Conservation (phyloP, 768 basidiomycete species). For the Clitopilus passeckerianus region DNA sequence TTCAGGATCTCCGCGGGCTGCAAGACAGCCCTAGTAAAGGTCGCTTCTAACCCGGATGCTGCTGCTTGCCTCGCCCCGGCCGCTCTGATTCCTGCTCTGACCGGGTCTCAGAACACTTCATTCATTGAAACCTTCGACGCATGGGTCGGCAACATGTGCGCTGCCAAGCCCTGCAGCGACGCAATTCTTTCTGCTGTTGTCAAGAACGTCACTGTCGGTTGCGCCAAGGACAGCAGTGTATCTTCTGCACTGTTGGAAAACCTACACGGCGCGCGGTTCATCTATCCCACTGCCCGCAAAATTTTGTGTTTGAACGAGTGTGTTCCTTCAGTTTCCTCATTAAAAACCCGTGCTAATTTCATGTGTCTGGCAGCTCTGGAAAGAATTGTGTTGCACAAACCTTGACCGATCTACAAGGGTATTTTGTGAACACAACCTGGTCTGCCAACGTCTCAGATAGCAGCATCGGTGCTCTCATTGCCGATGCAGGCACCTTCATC, state of each 20-base stretch:
- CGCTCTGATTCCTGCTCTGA: conserved; percentile 1
- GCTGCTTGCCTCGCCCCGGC: conserved; percentile 6
- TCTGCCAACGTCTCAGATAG: conserved; percentile 4
- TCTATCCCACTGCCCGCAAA: conserved; percentile 6
- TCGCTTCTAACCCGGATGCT: conserved; percentile 8
- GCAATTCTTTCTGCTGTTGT: conserved; percentile 5
- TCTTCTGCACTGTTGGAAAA: conserved; percentile 7
- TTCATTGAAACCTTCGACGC: conserved; percentile 2
- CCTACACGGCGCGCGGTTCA: conserved; percentile 3
- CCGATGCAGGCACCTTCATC: conserved; percentile 3
- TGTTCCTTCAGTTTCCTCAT: neutral
- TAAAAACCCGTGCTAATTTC: no score
- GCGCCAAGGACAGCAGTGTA: conserved; percentile 6
- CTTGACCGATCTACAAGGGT: conserved; percentile 1
- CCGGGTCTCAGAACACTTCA: conserved; percentile 1
- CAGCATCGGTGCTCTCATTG: conserved; percentile 6
- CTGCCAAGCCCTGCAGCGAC: conserved; percentile 5
- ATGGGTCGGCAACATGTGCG: conserved; percentile 5
- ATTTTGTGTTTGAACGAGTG: conserved; percentile 7
- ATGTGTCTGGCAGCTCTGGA: neutral
- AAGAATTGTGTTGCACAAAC: conserved; percentile 6
- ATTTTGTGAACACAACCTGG: neutral
- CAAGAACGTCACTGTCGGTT: conserved; percentile 5
- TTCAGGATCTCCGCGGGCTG: conserved; percentile 6
- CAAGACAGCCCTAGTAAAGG: conserved; percentile 3